A percentile compares a stretch with the other conserved stretches of the same genome.
phyloP scores from a whole-genome alignment of 2,329 filamentous ascomycete species.

The Xylariaceae sp. region DNA sequence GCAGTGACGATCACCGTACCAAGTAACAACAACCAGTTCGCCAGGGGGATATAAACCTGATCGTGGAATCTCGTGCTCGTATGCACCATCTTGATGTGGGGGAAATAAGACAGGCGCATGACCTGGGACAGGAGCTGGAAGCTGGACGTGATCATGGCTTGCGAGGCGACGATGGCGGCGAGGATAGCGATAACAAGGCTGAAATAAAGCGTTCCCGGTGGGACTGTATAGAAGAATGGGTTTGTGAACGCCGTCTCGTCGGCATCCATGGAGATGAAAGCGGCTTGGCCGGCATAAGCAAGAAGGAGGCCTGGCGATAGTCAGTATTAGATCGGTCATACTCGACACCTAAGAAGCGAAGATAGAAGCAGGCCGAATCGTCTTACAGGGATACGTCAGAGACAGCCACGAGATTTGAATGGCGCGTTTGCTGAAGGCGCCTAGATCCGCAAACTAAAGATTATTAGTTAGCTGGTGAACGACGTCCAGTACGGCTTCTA shows the following conservation, averaged over 20 bases:
- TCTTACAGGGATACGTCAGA: conserved; percentile 3
- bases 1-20: conserved; percentile 9
- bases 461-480: neutral
- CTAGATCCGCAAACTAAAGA: conserved; percentile 9
- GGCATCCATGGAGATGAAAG: conserved; percentile 5
- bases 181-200: conserved; percentile 11
- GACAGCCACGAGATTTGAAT: conserved; percentile 5
- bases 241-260: conserved; percentile 5
- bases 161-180: conserved; percentile 8
- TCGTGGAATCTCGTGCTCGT: conserved; percentile 6
- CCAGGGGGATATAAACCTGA: conserved; percentile 6
- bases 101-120: conserved; percentile 12
- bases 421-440: conserved; percentile 8
- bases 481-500: neutral
- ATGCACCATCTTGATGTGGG: conserved; percentile 9
- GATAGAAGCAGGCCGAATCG: neutral
- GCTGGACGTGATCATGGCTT: conserved; percentile 13
- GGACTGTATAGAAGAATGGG: conserved; percentile 7
- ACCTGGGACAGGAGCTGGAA: conserved; percentile 10
- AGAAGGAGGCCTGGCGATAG: neutral
- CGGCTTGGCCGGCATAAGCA: conserved; percentile 7
- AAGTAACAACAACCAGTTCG: conserved; percentile 5
- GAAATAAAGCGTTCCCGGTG: conserved; percentile 6
- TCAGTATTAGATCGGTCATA: neutral
- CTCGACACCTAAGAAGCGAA: neutral